Evolutionary conservation across 2,329 filamentous ascomycete species (phyloP).

Genomic region (Penicillium sp.): DNA sequence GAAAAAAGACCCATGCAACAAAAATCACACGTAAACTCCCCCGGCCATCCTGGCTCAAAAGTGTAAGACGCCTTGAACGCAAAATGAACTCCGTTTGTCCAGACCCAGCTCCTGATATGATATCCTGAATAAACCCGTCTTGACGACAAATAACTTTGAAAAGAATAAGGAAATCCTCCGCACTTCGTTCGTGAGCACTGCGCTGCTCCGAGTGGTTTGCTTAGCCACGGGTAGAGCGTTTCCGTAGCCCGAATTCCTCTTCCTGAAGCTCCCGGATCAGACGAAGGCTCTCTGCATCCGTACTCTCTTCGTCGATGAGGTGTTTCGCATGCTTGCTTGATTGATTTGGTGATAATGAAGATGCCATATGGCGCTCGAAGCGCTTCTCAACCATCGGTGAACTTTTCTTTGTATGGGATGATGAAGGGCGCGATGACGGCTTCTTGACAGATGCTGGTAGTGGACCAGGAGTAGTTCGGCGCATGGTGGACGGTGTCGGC

Average conservation of each 20-base stretch:
- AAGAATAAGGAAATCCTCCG: conserved; percentile 6
- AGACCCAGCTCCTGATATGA: conserved; percentile 15
- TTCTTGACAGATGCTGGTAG: conserved; percentile 29
- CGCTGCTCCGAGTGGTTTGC: neutral
- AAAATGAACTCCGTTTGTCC: conserved; percentile 21
- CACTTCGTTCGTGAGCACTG: conserved; percentile 3
- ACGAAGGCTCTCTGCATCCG: conserved; percentile 44
- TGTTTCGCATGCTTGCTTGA: conserved; percentile 29
- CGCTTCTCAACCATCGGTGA: conserved; percentile 42
- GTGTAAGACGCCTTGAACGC: conserved; percentile 9
- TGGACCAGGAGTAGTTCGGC: conserved; percentile 31
- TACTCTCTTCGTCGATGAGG: conserved; percentile 30
- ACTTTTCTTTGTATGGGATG: conserved; percentile 40
- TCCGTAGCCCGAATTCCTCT: conserved; percentile 46
- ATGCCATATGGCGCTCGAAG: conserved; percentile 23
- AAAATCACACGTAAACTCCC: conserved; percentile 3
- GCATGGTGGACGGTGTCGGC: conserved; percentile 18
- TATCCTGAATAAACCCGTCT: conserved; percentile 15
- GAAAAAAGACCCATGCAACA: conserved; percentile 7
- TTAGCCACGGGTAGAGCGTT: conserved; percentile 25
- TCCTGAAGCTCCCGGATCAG: conserved; percentile 47
- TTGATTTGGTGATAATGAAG: conserved; percentile 30
- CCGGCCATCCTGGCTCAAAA: neutral
- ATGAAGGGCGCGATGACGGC: conserved; percentile 36
- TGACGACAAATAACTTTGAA: conserved; percentile 15